Conservation (phyloP, 1,284 basidiomycete genomes). For the Fomitopsis pinicola region DNA sequence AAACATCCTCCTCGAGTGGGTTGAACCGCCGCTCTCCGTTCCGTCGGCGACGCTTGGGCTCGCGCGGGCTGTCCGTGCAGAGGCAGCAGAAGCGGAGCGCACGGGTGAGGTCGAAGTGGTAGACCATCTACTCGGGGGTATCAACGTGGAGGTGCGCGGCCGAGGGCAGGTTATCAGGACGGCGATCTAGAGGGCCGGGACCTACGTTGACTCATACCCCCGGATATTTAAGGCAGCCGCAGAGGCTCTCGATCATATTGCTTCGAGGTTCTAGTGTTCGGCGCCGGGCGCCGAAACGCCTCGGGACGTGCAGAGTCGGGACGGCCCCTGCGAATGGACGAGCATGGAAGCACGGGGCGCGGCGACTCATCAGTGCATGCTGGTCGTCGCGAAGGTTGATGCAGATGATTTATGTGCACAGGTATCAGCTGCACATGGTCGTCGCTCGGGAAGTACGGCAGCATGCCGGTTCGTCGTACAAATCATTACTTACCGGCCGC, state of each 20-base stretch:
- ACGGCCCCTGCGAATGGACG: not conserved
- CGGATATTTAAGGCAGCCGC: not conserved
- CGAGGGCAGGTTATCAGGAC: not conserved
- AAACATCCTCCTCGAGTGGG: slow-evolving; percentile 11
- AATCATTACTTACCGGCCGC: no score
- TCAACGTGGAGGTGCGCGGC: not conserved
- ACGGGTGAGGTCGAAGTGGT: slow-evolving; percentile 9
- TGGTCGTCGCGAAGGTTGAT: no score
- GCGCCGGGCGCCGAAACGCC: slow-evolving; percentile 1
- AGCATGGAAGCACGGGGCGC: not conserved
- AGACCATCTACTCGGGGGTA: not conserved
- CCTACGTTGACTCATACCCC: no score
- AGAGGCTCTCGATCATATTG: not conserved
- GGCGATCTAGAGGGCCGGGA: not conserved
- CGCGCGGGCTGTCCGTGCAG: slow-evolving; percentile 12
- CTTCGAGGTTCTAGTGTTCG: not conserved
- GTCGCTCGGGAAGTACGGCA: no score
- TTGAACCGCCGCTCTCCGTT: slow-evolving; percentile 3
- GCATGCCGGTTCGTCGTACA: no score
- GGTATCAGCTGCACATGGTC: no score
- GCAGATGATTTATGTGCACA: no score
- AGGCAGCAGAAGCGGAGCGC: slow-evolving; percentile 20
- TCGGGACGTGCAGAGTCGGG: not conserved
- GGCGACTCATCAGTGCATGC: no score
- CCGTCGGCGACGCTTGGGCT: not conserved